Conservation (phyloP, 2,329 filamentous ascomycete species). For the Verticillium nonalfalfae region DNA sequence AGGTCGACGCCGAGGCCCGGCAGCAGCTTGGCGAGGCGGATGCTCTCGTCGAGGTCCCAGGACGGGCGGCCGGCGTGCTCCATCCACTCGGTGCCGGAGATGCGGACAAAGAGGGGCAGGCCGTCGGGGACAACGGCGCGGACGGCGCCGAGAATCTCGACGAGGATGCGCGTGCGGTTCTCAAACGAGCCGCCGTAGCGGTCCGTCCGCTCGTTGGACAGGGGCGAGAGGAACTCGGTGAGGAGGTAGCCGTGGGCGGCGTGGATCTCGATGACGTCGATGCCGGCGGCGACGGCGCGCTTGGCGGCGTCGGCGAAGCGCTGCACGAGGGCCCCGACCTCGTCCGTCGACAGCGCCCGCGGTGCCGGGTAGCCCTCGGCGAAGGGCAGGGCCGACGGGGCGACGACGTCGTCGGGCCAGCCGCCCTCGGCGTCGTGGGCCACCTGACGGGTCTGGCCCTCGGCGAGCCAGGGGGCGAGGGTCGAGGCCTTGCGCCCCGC, state of each 20-base stretch:
- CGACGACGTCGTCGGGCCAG: slow-evolving; percentile 51
- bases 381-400: slow-evolving; percentile 49
- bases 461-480: slow-evolving; percentile 60
- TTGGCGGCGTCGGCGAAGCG: slow-evolving; percentile 53
- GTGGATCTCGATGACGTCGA: slow-evolving; percentile 69
- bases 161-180: slow-evolving; percentile 57
- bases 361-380: slow-evolving; percentile 54
- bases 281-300: slow-evolving; percentile 60
- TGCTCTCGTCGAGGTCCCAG: slow-evolving; percentile 66
- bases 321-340: slow-evolving; percentile 60
- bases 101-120: slow-evolving; percentile 52
- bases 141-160: slow-evolving; percentile 45
- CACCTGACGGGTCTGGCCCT: slow-evolving; percentile 32
- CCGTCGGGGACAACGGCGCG: slow-evolving; percentile 43
- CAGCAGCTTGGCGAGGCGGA: slow-evolving; percentile 62
- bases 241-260: slow-evolving; percentile 62
- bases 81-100: slow-evolving; percentile 60
- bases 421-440: slow-evolving; percentile 47
- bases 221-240: slow-evolving; percentile 56
- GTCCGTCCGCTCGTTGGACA: slow-evolving; percentile 56
- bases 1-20: slow-evolving; percentile 72
- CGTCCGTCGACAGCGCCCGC: slow-evolving; percentile 59
- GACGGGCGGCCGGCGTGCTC: slow-evolving; percentile 36
- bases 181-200: slow-evolving; percentile 59
- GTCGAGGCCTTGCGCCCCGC: slow-evolving; percentile 66